Conservation (phyloP, 148 eudicot species). For the Cornus suecica region DNA sequence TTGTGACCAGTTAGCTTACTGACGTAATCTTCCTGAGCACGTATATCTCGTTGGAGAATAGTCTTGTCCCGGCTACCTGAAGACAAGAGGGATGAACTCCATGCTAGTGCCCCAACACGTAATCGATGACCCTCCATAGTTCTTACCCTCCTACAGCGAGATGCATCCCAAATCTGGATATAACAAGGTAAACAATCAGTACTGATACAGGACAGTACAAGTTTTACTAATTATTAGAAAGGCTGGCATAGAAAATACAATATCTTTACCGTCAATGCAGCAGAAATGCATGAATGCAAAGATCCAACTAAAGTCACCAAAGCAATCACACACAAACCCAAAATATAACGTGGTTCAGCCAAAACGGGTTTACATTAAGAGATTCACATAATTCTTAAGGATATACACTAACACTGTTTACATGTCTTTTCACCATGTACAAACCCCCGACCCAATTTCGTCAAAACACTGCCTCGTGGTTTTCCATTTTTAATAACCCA, state of each 20-base stretch:
- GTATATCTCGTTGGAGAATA: conserved; percentile 80
- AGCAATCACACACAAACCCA: too few species aligned
- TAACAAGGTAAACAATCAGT: conserved; percentile 3
- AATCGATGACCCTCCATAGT: conserved; percentile 86
- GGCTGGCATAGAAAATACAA: neutral
- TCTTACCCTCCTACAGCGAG: conserved; percentile 71
- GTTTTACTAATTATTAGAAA: neutral
- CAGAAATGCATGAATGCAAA: too few species aligned
- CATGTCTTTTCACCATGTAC: too few species aligned
- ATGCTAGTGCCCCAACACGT: conserved; percentile 83
- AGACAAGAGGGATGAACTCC: conserved; percentile 79
- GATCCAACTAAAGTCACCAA: too few species aligned
- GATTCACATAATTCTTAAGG: too few species aligned
- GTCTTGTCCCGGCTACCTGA: conserved; percentile 88
- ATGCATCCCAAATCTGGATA: conserved; percentile 81
- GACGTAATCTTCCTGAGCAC: conserved; percentile 70
- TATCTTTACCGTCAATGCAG: too few species aligned
- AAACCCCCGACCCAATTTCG: too few species aligned
- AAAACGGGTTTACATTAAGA: too few species aligned
- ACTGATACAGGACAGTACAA: neutral
- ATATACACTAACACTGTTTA: too few species aligned
- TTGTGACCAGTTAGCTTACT: conserved; percentile 81
- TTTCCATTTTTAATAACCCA: too few species aligned
- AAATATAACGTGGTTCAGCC: too few species aligned
- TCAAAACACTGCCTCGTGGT: too few species aligned